phyloP scores from a whole-genome alignment of 1,284 basidiomycete species.

The Trichosporon ovoides region DNA sequence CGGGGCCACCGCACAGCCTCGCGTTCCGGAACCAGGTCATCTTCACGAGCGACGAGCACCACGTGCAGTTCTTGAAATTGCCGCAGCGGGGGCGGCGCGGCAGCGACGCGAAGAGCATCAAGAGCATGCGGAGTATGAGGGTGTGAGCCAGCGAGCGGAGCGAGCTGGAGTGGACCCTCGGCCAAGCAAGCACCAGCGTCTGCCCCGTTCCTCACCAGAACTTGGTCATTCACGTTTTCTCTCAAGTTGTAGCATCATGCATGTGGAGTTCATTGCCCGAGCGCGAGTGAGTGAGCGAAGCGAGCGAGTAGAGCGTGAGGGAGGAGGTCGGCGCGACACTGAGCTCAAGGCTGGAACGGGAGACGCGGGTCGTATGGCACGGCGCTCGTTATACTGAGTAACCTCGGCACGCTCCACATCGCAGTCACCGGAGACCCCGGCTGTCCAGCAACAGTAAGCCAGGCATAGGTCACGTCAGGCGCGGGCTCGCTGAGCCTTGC shows the following conservation, averaged over 20 bases:
- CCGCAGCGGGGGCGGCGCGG: conserved; percentile 18
- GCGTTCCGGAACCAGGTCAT: conserved; percentile 43
- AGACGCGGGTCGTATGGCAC: neutral
- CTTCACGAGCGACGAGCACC: conserved; percentile 46
- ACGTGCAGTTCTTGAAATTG: conserved; percentile 49
- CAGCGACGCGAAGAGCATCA: conserved; percentile 4
- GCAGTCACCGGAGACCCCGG: too few species aligned
- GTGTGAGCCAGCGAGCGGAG: conserved; percentile 73
- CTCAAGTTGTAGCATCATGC: conserved; percentile 6
- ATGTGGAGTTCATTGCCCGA: neutral
- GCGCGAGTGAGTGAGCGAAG: neutral
- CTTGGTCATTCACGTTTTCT: conserved; percentile 3
- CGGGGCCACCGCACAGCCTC: conserved; percentile 20
- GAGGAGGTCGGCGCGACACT: too few species aligned
- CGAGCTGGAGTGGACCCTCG: conserved; percentile 51
- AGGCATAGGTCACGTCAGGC: too few species aligned
- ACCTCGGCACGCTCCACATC: too few species aligned
- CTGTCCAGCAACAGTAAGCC: too few species aligned
- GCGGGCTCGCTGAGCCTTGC: too few species aligned
- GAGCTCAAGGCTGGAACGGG: too few species aligned
- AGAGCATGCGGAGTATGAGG: conserved; percentile 51
- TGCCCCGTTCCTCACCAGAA: neutral
- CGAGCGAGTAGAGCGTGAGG: too few species aligned
- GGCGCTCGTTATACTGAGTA: too few species aligned
- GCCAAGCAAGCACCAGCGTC: too few species aligned